These are phyloP conservation scores for Diatrype stigma DNA, from an alignment of 2,329 filamentous ascomycete species.

Conservation along the genomic window DNA sequence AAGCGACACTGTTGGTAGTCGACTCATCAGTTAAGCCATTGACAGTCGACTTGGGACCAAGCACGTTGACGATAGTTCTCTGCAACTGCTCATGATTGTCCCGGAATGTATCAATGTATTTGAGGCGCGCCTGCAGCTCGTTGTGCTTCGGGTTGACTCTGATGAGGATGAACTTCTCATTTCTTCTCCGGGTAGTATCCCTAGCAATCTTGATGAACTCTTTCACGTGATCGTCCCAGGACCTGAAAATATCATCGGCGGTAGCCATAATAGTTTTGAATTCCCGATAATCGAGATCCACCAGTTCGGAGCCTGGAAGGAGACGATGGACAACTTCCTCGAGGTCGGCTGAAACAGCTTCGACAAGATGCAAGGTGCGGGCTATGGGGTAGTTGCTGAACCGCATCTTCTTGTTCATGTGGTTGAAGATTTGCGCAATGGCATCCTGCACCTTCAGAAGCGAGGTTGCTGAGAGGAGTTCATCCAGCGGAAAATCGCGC, in stretches of 20 bases:
- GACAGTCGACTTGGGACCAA: conserved; percentile 67
- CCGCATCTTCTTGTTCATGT: conserved; percentile 96
- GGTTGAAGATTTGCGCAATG: conserved; percentile 81
- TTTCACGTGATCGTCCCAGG: conserved; percentile 95
- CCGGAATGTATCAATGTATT: conserved; percentile 91
- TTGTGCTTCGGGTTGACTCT: conserved; percentile 87
- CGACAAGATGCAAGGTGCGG: conserved; percentile 87
- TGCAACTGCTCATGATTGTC: conserved; percentile 98
- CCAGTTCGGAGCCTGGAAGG: conserved; percentile 79
- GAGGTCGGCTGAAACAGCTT: conserved; percentile 91
- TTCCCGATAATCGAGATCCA: conserved; percentile 88
- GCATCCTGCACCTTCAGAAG: conserved; percentile 85
- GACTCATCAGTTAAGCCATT: conserved; percentile 49
- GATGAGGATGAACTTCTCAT: conserved; percentile 98
- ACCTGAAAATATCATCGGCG: conserved; percentile 79
- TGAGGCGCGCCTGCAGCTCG: conserved; percentile 83
- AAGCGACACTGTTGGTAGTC: conserved; percentile 56
- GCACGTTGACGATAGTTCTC: conserved; percentile 92
- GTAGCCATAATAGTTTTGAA: conserved; percentile 82
- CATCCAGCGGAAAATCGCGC: conserved; percentile 95
- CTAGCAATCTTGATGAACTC: conserved; percentile 97
- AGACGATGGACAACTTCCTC: conserved; percentile 82
- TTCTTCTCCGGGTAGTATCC: conserved; percentile 86
- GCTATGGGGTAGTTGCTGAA: conserved; percentile 94
- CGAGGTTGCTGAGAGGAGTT: conserved; percentile 87